Evolutionary conservation across 495 filamentous ascomycete genomes (phyloP).

Genomic region (Alectoria sarmentosa): DNA sequence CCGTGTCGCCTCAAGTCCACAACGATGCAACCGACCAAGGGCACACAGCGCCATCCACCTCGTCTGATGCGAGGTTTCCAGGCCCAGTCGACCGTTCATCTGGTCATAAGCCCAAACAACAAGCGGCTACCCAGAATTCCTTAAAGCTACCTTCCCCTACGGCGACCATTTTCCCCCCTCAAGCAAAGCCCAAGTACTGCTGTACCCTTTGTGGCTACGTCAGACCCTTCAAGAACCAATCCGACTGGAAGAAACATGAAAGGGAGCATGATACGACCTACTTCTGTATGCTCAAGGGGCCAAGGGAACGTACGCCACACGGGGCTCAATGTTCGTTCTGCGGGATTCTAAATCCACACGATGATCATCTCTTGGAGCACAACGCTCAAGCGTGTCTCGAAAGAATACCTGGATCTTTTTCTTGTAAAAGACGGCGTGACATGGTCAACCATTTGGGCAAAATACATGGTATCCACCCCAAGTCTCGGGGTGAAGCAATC

Average conservation of each 20-base stretch:
- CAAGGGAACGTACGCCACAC: constrained; percentile 4
- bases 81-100: background rate
- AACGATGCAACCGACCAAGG: background rate
- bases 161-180: background rate
- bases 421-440: background rate
- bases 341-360: constrained; percentile 2
- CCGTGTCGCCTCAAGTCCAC: background rate
- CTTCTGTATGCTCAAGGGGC: constrained; percentile 6
- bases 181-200: constrained; percentile 1
- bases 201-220: constrained; percentile 1
- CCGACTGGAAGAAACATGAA: constrained; percentile 11
- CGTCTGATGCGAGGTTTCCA: background rate
- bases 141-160: background rate
- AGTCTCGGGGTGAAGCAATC: background rate
- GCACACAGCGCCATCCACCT: background rate
- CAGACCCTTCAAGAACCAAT: background rate
- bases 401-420: background rate
- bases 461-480: background rate
- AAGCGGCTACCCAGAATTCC: background rate
- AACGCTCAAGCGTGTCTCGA: background rate
- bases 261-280: constrained; percentile 12
- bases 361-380: constrained; percentile 2
- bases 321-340: constrained; percentile 12
- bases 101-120: background rate
- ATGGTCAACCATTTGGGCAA: constrained; percentile 8